Base-by-base conservation (phyloP, 169 alveolate genomes). In the Eimeria maxima region DNA sequence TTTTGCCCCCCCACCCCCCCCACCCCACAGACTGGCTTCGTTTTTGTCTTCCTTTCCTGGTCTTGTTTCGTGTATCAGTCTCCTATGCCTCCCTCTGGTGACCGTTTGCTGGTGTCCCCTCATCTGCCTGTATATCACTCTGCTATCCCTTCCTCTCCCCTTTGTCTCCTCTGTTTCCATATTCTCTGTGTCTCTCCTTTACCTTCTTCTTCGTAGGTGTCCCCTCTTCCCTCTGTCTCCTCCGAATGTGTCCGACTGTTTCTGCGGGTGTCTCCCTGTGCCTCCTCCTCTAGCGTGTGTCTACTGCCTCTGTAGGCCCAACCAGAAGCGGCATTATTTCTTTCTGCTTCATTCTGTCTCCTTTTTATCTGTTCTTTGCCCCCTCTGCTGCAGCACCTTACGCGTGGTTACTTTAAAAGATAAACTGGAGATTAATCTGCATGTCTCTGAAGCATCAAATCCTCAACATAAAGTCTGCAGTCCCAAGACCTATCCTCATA, bases 381-480 rank as follows among this genome's bases (percentile, higher is more conserved):
- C 14, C 27, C 45, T 69, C 27, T 69, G 80, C 44, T 81, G 71
- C 22, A 81, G 90, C 90, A 11, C 71, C 6, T 73, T 81, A 44
- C 67, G 73, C 10, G 73, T 81, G n/a, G 13, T 53, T 7, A 65
- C 90, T 20, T 10, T 81, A 27, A 81, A 81, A 53, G 90, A 81
- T 10, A 81, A 81, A 45, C 47, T 47, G 20, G 90, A 81, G 18
- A 81, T 81, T 47, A 50, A 47, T 11, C 47, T 81, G 73, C 90
- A 81, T 24, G 71, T 81, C 3, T 20, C 90, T n/a, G 71, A 44
- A 44, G 71, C 33, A 13, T 22, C 67, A 38, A 45, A n/a, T 11
- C 90, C 90, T 29, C 90, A 81, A 6, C 67, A 81, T 16, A 81
- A 47, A n/a, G 53, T 81, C 73, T 81, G 90, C 73, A 50, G n/a